Percentiles rank a stretch among this genome's conserved stretches.
phyloP scores from a whole-genome alignment of 2,329 filamentous ascomycete species.

The Daldinia sp. region DNA sequence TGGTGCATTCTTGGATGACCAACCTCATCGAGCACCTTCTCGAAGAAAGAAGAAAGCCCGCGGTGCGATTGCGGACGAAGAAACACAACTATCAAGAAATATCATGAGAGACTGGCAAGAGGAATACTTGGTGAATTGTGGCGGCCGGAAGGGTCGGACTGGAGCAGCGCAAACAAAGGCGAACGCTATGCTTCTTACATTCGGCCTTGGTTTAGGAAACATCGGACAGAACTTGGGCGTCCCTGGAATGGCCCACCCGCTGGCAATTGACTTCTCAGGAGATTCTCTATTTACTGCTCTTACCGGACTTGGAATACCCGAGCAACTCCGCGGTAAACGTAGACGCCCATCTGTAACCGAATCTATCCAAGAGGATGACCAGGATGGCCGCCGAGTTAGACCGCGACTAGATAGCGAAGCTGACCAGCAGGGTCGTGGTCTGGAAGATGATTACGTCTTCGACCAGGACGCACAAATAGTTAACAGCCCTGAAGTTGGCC shows the following conservation, averaged over 20 bases:
- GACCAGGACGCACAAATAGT: conserved; percentile 34
- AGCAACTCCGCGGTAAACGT: conserved; percentile 47
- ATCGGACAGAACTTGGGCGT: conserved; percentile 52
- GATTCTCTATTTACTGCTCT: conserved; percentile 56
- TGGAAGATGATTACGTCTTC: conserved; percentile 45
- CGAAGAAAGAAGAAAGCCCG: conserved; percentile 46
- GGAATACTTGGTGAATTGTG: conserved; percentile 65
- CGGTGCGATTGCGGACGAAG: conserved; percentile 47
- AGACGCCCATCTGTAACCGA: conserved; percentile 59
- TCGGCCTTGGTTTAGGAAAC: conserved; percentile 56
- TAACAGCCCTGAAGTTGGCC: conserved; percentile 49
- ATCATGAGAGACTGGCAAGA: conserved; percentile 57
- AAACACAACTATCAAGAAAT: conserved; percentile 53
- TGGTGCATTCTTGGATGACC: conserved; percentile 34
- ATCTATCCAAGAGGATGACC: conserved; percentile 57
- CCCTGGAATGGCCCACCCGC: conserved; percentile 56
- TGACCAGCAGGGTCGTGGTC: conserved; percentile 41
- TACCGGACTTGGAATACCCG: conserved; percentile 52
- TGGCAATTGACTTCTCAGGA: conserved; percentile 62
- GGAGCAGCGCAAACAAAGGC: conserved; percentile 56
- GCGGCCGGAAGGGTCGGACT: conserved; percentile 46
- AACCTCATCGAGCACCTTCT: conserved; percentile 27
- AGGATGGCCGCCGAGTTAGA: conserved; percentile 55
- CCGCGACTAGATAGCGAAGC: conserved; percentile 51
- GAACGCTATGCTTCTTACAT: conserved; percentile 57